phyloP scores from a whole-genome alignment of 2,329 filamentous ascomycete species.

The Colletotrichum spinosum region DNA sequence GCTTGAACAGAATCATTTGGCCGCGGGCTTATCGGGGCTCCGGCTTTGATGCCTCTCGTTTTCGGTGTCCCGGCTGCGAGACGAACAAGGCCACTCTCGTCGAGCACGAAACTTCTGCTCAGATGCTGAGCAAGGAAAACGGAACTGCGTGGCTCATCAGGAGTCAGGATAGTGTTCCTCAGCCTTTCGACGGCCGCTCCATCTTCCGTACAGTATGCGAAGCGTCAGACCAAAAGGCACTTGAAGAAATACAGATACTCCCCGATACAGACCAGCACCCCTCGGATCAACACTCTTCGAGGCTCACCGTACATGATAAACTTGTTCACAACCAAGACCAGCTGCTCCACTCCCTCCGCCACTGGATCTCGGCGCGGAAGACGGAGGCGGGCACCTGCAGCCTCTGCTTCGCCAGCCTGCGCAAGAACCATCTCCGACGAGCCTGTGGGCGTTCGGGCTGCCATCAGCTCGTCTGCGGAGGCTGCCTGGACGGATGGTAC shows the following conservation, averaged over 20 bases:
- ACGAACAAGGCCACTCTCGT: constrained; percentile 50
- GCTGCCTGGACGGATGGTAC: constrained; percentile 58
- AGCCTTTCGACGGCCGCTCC: constrained; percentile 53
- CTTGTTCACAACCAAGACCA: constrained; percentile 53
- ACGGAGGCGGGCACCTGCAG: constrained; percentile 54
- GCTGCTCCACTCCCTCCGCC: constrained; percentile 48
- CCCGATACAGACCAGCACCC: constrained; percentile 31
- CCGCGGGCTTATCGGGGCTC: constrained; percentile 55
- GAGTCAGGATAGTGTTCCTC: constrained; percentile 49
- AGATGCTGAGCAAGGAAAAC: constrained; percentile 53
- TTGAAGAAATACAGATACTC: constrained; percentile 52
- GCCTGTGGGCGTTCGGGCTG: constrained; percentile 61
- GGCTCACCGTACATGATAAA: constrained; percentile 52
- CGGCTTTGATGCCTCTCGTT: constrained; percentile 45
- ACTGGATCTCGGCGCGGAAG: constrained; percentile 51
- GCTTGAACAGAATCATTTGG: constrained; percentile 60
- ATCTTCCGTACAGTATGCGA: constrained; percentile 52
- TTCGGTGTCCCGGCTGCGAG: constrained; percentile 56
- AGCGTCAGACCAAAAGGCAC: constrained; percentile 45
- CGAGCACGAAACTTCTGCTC: constrained; percentile 50
- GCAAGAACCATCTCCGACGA: constrained; percentile 50
- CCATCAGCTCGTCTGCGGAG: constrained; percentile 54
- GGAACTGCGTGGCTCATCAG: constrained; percentile 56
- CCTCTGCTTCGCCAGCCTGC: constrained; percentile 56
- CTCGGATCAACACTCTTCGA: neutral